These are phyloP conservation scores for Nakaseomyces delphensis DNA, from an alignment of 1,139 yeast species.

Conservation along the genomic window DNA sequence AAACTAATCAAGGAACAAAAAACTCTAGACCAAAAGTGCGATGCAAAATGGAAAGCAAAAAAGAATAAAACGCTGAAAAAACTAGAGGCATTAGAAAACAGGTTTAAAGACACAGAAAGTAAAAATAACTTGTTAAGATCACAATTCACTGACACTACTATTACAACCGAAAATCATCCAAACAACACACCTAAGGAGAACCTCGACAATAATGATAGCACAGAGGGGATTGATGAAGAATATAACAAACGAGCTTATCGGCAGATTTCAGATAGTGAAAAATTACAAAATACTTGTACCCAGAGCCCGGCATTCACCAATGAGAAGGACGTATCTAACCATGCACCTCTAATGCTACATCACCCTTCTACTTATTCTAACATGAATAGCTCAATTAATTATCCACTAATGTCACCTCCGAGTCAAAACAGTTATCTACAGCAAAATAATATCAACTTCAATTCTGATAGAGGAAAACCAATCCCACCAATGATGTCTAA, in stretches of 20 bases:
- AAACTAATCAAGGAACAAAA: slow-evolving; percentile 24
- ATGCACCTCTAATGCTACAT: slow-evolving; percentile 14
- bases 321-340: slow-evolving; percentile 1
- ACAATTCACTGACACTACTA: slow-evolving; percentile 11
- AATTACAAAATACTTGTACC: not conserved
- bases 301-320: not conserved
- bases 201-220: slow-evolving; percentile 1
- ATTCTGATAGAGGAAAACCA: not conserved
- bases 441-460: not conserved
- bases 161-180: no score
- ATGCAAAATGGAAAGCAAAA: slow-evolving; percentile 21
- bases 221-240: not conserved
- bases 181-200: no score
- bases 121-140: slow-evolving; percentile 23
- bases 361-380: slow-evolving; percentile 20
- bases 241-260: not conserved
- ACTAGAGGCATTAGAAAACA: slow-evolving; percentile 19
- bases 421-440: not conserved
- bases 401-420: slow-evolving; percentile 7
- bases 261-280: not conserved
- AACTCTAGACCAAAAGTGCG: slow-evolving; percentile 21
- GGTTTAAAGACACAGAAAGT: slow-evolving; percentile 19
- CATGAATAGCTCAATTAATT: not conserved
- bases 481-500: not conserved
- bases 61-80: slow-evolving; percentile 17